These are phyloP conservation scores for Elsinoe necatrix DNA, from an alignment of 2,329 filamentous ascomycete species.

Conservation along the genomic window DNA sequence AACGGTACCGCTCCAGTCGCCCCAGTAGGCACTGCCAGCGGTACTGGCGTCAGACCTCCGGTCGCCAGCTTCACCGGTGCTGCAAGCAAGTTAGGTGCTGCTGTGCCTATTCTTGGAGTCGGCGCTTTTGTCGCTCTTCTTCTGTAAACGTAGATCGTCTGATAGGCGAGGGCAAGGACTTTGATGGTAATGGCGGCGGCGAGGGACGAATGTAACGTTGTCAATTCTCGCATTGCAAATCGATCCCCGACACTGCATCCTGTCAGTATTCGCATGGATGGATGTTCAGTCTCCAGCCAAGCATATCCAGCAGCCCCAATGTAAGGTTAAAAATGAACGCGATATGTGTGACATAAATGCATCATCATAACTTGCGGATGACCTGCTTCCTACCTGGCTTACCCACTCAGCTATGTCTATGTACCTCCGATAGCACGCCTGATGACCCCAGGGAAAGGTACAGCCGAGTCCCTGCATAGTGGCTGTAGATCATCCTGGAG, in stretches of 20 bases:
- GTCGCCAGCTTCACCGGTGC: conserved; percentile 12
- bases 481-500: not conserved
- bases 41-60: not conserved
- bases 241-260: too few species aligned
- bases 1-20: not conserved
- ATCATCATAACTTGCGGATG: not conserved
- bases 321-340: too few species aligned
- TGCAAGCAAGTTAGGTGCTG: not conserved
- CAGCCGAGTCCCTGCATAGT: not conserved
- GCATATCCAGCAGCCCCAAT: too few species aligned
- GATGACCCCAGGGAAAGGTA: not conserved
- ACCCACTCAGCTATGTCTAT: not conserved
- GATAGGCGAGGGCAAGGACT: not conserved
- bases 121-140: conserved; percentile 5
- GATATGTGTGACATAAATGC: not conserved
- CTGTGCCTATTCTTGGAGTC: not conserved
- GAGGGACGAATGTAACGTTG: not conserved
- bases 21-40: not conserved
- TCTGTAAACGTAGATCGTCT: not conserved
- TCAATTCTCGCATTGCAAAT: not conserved
- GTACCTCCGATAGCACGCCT: not conserved
- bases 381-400: not conserved
- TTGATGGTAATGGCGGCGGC: not conserved
- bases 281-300: too few species aligned
- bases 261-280: too few species aligned